Evolutionary conservation across 23 red algal species (phyloP).

Genomic region (Gracilariopsis chorda): DNA sequence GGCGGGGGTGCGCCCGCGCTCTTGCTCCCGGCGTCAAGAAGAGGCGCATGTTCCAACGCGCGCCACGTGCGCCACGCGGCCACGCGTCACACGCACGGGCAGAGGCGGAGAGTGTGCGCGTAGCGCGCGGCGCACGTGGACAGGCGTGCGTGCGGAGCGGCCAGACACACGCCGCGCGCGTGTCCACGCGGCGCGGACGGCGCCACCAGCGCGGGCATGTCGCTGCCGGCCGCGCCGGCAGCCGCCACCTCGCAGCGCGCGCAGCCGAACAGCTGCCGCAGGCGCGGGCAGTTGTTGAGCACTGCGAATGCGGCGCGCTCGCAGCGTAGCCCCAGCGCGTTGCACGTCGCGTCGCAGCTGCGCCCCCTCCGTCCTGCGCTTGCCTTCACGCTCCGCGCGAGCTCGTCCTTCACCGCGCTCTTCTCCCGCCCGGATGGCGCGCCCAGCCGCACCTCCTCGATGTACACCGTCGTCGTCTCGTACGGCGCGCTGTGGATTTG

Average conservation of each 20-base stretch:
- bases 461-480: background rate
- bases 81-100: slow-evolving; percentile 69
- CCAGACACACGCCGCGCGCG: slow-evolving; percentile 74
- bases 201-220: slow-evolving; percentile 76
- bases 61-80: too few species aligned
- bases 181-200: slow-evolving; percentile 65
- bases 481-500: background rate
- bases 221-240: slow-evolving; percentile 58
- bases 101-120: slow-evolving; percentile 54
- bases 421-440: background rate
- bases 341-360: slow-evolving; percentile 4
- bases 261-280: slow-evolving; percentile 48
- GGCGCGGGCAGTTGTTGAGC: slow-evolving; percentile 69
- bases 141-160: background rate
- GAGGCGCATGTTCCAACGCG: too few species aligned
- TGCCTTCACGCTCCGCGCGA: slow-evolving; percentile 16
- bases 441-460: background rate
- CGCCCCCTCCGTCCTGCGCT: slow-evolving; percentile 15
- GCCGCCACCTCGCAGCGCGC: slow-evolving; percentile 62
- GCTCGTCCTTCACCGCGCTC: slow-evolving; percentile 8
- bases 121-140: slow-evolving; percentile 61
- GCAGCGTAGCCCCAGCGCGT: slow-evolving; percentile 4
- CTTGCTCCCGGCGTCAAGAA: too few species aligned
- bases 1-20: too few species aligned
- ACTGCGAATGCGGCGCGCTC: slow-evolving; percentile 18